Evolutionary conservation across 345 rosid genomes (phyloP), one percentile per base, ranked within the genome.

Genomic region (Bruguiera sexangula): DNA sequence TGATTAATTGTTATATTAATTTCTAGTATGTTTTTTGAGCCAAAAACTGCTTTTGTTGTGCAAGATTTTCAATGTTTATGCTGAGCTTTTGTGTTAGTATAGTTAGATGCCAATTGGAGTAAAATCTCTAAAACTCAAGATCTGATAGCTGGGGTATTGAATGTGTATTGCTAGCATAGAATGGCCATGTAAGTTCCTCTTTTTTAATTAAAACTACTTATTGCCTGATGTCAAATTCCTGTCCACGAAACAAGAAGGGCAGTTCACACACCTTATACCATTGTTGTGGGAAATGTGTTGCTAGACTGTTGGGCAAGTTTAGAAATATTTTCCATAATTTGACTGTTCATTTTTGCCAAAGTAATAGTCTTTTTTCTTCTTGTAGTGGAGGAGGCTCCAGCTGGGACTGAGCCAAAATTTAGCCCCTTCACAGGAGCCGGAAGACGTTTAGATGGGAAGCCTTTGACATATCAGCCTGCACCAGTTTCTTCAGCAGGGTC

Each of bases 391-490:
- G 96, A 89, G 72, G 82, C 65, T 63, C 79, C 84, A 60, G 82
- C 76, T 31, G 88, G 79, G 73, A 71, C 82, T 9, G 85, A 82
- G 78, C 97, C 90, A 39, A 92, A 84, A 78, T 96, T 96, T 81
- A 87, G 76, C 61, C 91, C 99, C 19, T 92, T 96, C 68, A 92
- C 91, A 15, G 97, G 99, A 58, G 68, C 69, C 3, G 96, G 85
- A 48, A 89, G 97, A 80, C 91, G 98, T 64, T 71, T 95, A 81
- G 98, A 95, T 82, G 98, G 98, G 68, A 92, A 86, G 73, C 88
- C 92, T 60, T 80, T 82, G 73, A 73, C 73, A 19, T 60, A 77
- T 70, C 88, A 78, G 65, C 85, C 91, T 10, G 50, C 79, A 0
- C 77, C 93, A 39, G 88, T 69, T 62, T 84, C 86, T 68, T 76